Evolutionary conservation across 2,329 filamentous ascomycete genomes (phyloP).

Genomic region (Beauveria varroae): DNA sequence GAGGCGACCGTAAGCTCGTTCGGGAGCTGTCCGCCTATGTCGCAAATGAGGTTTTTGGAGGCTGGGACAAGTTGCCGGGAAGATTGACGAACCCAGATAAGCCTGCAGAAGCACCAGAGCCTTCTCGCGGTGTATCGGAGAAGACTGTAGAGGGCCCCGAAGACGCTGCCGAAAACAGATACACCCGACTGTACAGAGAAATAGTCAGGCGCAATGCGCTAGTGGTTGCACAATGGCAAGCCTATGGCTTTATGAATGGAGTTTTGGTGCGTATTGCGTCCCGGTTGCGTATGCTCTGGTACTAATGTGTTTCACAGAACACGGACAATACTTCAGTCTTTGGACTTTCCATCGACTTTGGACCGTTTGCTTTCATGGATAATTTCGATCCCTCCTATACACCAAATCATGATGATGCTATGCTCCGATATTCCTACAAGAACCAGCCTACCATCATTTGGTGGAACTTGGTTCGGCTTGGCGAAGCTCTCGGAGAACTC

Average conservation of each 20-base stretch:
- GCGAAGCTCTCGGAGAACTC: conserved; percentile 81
- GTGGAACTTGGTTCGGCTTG: conserved; percentile 94
- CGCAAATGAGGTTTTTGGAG: conserved; percentile 78
- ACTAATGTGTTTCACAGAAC: conserved; percentile 43
- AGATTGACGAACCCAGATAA: conserved; percentile 45
- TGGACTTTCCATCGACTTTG: conserved; percentile 87
- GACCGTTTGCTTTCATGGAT: conserved; percentile 96
- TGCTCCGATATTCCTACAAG: conserved; percentile 81
- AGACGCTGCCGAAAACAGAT: conserved; percentile 73
- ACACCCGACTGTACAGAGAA: conserved; percentile 78
- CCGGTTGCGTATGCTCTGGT: not conserved
- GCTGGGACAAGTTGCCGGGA: conserved; percentile 77
- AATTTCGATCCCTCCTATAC: conserved; percentile 93
- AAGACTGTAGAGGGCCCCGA: conserved; percentile 58
- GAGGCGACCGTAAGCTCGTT: conserved; percentile 70
- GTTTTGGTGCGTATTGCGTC: conserved; percentile 48
- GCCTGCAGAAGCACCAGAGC: conserved; percentile 33
- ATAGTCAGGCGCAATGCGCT: conserved; percentile 77
- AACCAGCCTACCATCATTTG: conserved; percentile 96
- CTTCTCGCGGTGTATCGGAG: conserved; percentile 45
- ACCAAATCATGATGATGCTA: conserved; percentile 90
- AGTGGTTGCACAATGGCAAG: conserved; percentile 91
- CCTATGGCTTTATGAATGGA: conserved; percentile 98
- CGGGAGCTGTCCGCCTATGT: conserved; percentile 72
- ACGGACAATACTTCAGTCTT: conserved; percentile 94